Base-by-base conservation (phyloP, 2,329 filamentous ascomycete species). In the Cladorrhinum sp. region DNA sequence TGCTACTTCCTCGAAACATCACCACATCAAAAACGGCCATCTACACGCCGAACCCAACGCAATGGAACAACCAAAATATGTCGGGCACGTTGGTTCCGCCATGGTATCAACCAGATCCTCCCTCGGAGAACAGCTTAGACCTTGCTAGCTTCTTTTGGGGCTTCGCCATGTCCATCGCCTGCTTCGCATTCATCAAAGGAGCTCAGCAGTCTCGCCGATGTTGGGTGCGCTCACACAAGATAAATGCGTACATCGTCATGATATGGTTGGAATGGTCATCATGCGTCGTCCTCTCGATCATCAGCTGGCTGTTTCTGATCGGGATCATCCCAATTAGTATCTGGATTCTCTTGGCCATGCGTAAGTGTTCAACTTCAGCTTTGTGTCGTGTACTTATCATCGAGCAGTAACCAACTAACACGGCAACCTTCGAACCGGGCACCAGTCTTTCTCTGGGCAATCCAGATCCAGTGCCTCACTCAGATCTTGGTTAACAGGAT, bases 401-500 rank as follows among this genome's bases (percentile, higher is more conserved):
- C 29, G 9, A 22, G 22, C 25, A 20, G 24, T 50, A 27, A 50
- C 60, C 57, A n/a, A 64, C 52, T 51, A n/a, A 32, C 18, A 22
- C 16, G 8, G 18, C 32, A 8, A 13, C 32, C 7, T 12, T 36
- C 12, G 32, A 13, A 36, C 27, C 13, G 13, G 5, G 38, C 23
- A 4, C n/a, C 10, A 68, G 13, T 23, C 16, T 20, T 64, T 18
- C n/a, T 59, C 6, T 68, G 67, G 67, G 57, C 57, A 18, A 57
- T 66, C n/a, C 58, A 67, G 61, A 75, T 79, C 10, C 79, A 81
- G 66, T 74, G 79, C 20, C 67, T 82, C 1, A 77, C 79, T 68
- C 79, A 81, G 61, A 82, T 82, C 45, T 79, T 81, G 65, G 77
- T 80, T 63, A 82, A 82, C 64, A 75, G 80, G 24, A 74, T 81